phyloP scores from a whole-genome alignment of 768 basidiomycete species.

The Lenzites betulinus region DNA sequence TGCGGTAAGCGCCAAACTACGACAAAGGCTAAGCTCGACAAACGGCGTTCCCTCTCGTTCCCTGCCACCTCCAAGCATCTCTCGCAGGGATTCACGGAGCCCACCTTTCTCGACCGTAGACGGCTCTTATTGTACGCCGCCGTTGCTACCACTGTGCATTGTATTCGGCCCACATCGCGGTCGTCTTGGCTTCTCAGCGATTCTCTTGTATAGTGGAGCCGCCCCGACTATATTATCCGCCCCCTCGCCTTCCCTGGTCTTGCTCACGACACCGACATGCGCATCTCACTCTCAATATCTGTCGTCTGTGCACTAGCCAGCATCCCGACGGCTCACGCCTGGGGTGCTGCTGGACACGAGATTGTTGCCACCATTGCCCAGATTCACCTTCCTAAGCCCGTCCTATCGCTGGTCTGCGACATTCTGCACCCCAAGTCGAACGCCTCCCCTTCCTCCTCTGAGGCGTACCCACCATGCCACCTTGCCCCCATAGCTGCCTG shows the following conservation, averaged over 20 bases:
- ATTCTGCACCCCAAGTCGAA: constrained; percentile 56
- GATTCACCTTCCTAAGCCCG: constrained; percentile 79
- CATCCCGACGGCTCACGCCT: constrained; percentile 31
- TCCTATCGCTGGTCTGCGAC: constrained; percentile 63
- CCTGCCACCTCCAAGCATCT: not conserved
- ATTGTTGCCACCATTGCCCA: constrained; percentile 94
- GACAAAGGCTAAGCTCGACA: not conserved
- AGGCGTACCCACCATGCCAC: constrained; percentile 59
- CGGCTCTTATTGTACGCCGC: not conserved
- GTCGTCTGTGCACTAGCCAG: constrained; percentile 16
- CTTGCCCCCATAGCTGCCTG: constrained; percentile 84
- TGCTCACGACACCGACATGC: constrained; percentile 14
- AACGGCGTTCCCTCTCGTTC: not conserved
- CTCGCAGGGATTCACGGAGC: not conserved
- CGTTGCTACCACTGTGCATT: not conserved
- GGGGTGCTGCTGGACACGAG: constrained; percentile 74
- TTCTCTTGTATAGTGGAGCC: constrained; percentile 8
- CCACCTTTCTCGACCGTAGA: too few relatives aligned
- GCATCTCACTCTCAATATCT: constrained; percentile 15
- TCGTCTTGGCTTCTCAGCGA: not conserved
- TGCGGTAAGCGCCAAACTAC: not conserved
- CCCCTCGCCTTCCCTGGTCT: not conserved
- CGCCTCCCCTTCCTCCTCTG: not conserved
- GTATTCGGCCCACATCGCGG: constrained; percentile 2
- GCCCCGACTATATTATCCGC: not conserved